These are phyloP conservation scores for Zymoseptoria tritici DNA, from an alignment of 2,329 filamentous ascomycete species.

Conservation along the genomic window DNA sequence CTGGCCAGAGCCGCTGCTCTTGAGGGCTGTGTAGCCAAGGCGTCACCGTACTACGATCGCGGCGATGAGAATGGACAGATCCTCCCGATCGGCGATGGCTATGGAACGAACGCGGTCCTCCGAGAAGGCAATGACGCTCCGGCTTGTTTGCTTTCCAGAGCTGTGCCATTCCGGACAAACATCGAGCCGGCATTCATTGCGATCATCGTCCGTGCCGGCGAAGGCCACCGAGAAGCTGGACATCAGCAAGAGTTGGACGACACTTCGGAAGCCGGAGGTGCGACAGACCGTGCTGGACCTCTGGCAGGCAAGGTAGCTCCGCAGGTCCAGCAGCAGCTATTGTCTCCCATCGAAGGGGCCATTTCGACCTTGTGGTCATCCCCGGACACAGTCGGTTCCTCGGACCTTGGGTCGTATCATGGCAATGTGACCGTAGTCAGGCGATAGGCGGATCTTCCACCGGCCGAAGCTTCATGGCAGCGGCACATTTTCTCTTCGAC, in stretches of 20 bases:
- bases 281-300: background rate
- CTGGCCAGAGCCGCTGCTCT: background rate
- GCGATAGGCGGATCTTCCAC: background rate
- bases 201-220: background rate
- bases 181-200: background rate
- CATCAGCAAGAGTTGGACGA: background rate
- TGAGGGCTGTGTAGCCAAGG: background rate
- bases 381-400: background rate
- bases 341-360: background rate
- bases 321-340: background rate
- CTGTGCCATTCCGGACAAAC: background rate
- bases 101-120: background rate
- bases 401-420: background rate
- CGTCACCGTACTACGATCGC: background rate
- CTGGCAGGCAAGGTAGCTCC: background rate
- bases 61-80: no score
- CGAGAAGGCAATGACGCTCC: background rate
- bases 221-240: background rate
- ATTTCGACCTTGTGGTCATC: background rate
- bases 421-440: background rate
- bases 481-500: background rate
- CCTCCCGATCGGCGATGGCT: background rate
- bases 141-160: background rate
- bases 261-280: background rate
- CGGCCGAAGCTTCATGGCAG: background rate